A percentile compares a stretch with the other conserved stretches of the same genome.
These are phyloP conservation scores for Chaetomium strumarium DNA, from an alignment of 2,329 filamentous ascomycete genomes.

Conservation along the genomic window DNA sequence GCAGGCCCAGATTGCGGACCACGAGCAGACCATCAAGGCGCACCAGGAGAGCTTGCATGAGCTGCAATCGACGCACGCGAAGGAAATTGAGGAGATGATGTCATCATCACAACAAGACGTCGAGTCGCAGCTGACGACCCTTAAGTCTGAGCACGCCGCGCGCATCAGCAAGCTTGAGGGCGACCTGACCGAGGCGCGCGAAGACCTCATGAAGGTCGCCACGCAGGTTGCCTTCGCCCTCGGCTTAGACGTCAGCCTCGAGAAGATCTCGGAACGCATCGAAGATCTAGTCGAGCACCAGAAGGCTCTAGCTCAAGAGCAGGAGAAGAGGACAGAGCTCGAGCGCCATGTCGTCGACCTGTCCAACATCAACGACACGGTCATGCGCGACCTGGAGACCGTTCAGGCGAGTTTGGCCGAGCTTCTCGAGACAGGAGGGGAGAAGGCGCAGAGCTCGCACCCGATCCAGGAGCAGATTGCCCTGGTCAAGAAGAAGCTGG, in stretches of 20 bases:
- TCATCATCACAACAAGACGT: constrained; percentile 47
- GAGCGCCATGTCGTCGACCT: constrained; percentile 51
- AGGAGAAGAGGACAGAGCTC: constrained; percentile 53
- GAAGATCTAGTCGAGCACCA: constrained; percentile 52
- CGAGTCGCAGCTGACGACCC: constrained; percentile 50
- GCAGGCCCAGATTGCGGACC: constrained; percentile 53
- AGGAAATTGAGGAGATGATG: constrained; percentile 39
- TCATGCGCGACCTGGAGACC: constrained; percentile 57
- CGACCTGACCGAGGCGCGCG: constrained; percentile 59
- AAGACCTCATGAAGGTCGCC: constrained; percentile 60
- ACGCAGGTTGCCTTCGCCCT: constrained; percentile 56
- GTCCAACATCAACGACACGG: constrained; percentile 50
- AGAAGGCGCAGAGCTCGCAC: constrained; percentile 38
- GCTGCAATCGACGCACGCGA: constrained; percentile 45
- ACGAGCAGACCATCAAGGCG: constrained; percentile 52
- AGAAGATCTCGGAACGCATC: constrained; percentile 60
- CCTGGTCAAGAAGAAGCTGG: constrained; percentile 60
- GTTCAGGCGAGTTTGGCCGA: constrained; percentile 50
- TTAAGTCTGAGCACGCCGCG: constrained; percentile 57
- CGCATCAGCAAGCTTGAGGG: constrained; percentile 50
- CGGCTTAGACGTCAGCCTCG: constrained; percentile 59
- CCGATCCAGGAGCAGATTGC: constrained; percentile 51
- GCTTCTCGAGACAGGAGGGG: constrained; percentile 47
- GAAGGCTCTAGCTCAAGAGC: constrained; percentile 53
- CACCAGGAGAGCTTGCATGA: constrained; percentile 47